Base-by-base conservation (phyloP, 768 basidiomycete genomes). In the Lactarius indigo region DNA sequence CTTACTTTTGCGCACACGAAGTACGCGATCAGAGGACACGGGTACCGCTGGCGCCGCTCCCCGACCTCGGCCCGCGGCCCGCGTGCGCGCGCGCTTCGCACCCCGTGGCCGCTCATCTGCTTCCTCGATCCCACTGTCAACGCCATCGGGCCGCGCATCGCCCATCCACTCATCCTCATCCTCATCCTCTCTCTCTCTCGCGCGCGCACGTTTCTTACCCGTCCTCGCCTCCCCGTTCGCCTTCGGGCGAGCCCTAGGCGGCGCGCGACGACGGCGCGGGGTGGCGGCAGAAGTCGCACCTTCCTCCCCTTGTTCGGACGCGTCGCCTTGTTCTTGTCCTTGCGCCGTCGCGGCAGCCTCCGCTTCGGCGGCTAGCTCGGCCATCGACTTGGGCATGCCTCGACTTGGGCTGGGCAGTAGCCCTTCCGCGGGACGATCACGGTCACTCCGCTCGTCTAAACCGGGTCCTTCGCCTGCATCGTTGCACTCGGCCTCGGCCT, bases 401-500 rank as follows among this genome's bases (percentile, higher is more conserved):
- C 60, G 47, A 12, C 37, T 10, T 39, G 37, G 44, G n/a, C 44
- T 47, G 10, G n/a, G 10, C 44, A 1, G 20, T 47, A 12, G 9
- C 12, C 12, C 5, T 9, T 23, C 44, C 44, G 44, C 44, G 31
- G 13, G 5, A 8, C 2, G 39, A 42, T 28, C 12, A 10, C 3
- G 35, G 10, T 13, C 35, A 12, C 1, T 37, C 35, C 3, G 3
- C 12, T 12, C 26, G 30, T 15, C 30, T 30, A 5, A 59, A 30
- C 17, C 17, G 30, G 30, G 28, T 30, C 57, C 1, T 42, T n/a
- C 28, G 47, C 13, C 50, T 30, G 5, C 23, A 5, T 47, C 73
- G 31, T 76, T 77, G 63, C 73, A 64, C 15, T 62, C 62, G 20
- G 76, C 77, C 44, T 69, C 74, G 28, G 79, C 81, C 26, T 68